Percentiles rank a stretch among this genome's conserved stretches.
Conservation (phyloP, 1,284 basidiomycete genomes). For the Ganoderma sinense region DNA sequence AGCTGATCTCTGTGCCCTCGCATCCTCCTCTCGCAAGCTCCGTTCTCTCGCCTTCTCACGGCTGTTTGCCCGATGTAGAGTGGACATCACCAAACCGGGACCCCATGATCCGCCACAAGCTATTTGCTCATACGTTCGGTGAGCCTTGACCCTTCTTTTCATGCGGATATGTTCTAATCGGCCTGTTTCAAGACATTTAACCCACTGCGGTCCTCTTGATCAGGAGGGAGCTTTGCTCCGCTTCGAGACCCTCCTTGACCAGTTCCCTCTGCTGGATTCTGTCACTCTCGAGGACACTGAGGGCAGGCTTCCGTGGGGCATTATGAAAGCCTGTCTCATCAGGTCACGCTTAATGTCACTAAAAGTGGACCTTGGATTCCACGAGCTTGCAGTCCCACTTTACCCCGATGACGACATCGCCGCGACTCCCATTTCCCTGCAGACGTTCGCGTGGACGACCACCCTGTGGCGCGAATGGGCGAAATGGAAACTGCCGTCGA, state of each 20-base stretch:
- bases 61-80: not conserved
- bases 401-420: not conserved
- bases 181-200: not conserved
- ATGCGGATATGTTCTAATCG: not conserved
- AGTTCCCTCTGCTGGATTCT: not conserved
- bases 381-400: not conserved
- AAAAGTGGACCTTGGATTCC: not conserved
- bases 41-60: not conserved
- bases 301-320: not conserved
- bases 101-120: not conserved
- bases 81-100: not conserved
- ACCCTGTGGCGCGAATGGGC: not conserved
- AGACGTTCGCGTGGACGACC: not conserved
- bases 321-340: not conserved
- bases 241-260: not conserved
- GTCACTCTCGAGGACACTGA: not conserved
- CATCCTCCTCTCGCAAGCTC: not conserved
- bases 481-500: not conserved
- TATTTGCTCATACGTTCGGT: not conserved
- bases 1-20: not conserved
- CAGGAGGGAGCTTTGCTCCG: not conserved
- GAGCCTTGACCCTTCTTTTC: not conserved
- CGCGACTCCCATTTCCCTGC: not conserved
- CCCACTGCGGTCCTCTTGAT: not conserved
- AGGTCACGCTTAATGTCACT: not conserved